Evolutionary conservation across 2,329 filamentous ascomycete species (phyloP), one percentile per base, ranked within the genome.

Genomic region (Cordyceps sp.): DNA sequence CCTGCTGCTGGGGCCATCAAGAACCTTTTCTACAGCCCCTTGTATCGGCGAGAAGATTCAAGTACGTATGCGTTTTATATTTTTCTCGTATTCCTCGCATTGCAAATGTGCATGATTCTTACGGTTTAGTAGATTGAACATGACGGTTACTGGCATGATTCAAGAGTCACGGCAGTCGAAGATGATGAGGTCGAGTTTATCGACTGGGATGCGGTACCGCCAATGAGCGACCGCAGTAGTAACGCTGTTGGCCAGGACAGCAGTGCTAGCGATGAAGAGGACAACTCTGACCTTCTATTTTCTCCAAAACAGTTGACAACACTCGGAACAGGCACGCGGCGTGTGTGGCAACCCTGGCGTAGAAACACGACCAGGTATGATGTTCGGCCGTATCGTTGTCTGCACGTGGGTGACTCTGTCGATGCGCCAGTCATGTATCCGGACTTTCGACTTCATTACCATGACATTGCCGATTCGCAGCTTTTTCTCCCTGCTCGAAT

Each of bases 141-240:
- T 31, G 30, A 32, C 22, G 30, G 30, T 26, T 21, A 30, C 26
- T 37, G 36, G 36, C 26, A 37, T 26, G 36, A 37, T 22, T 32
- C 36, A 32, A 35, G 33, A 31, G 36, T 35, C 23, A 37, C 33
- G 23, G 29, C 30, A 30, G 30, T 35, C 15, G 36, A 35, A 22
- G 33, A 23, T 17, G 36, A 37, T 19, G 36, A 37, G 33, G 27
- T 37, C 29, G 36, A 35, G 26, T 35, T 35, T 33, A 26, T 35
- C 25, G 36, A 35, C 19, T 32, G 36, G 33, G 29, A 34, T 30
- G 20, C 30, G 16, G 30, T 33, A 31, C 25, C 25, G 23, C 20
- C 21, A 27, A 30, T 17, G 27, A 30, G 26, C 31, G 31, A 36
- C 27, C 21, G 29, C n/a, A n/a, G n/a, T 29, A 30, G 21, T 21